Base-by-base conservation (phyloP, 108 stramenopile genomes). In the Fragilaria crotonensis region DNA sequence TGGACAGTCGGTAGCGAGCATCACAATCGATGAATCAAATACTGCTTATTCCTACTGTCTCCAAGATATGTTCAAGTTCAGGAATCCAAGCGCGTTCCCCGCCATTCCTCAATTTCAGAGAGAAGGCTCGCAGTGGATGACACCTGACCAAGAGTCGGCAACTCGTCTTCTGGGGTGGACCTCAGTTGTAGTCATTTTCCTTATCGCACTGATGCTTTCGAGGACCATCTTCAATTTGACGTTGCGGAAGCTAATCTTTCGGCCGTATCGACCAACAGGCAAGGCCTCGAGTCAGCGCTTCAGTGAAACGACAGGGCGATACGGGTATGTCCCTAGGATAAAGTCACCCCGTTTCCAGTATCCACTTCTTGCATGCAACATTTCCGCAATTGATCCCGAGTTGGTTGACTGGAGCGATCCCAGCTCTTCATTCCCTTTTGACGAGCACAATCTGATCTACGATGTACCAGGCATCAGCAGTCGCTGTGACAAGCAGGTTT, bases 331-430 rank as follows among this genome's bases (percentile, higher is more conserved):
- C 17, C 61, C 61, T 20, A 25, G 52, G 17, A 20, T 62, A 9
- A 11, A 27, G 45, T 27, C 30, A 4, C 22, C 22, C 18, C 50
- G 61, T 1, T 26, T 48, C 50, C 11, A 1, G 4, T 25, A 23
- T 19, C 48, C 48, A 23, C 19, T 52, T 27, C 27, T 62, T 14
- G 23, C 20, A 22, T 62, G 61, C 47, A 27, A 62, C 33, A 33
- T 52, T 1, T 19, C 71, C 32, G 25, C 62, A 29, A 59, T 78
- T 48, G 77, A 55, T 2, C 44, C 68, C 9, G 61, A 52, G 27
- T 50, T 78, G 2, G 67, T 73, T 29, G 70, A 67, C 47, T 78
- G 77, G 77, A 66, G 25, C 28, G 77, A 78, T 48, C 64, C 73
- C 21, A 66, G 71, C 30, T 33, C 67, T 20, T 71, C 77, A 19